Conservation (phyloP, 78 protist species). For the Creolimax fragrantissima region DNA sequence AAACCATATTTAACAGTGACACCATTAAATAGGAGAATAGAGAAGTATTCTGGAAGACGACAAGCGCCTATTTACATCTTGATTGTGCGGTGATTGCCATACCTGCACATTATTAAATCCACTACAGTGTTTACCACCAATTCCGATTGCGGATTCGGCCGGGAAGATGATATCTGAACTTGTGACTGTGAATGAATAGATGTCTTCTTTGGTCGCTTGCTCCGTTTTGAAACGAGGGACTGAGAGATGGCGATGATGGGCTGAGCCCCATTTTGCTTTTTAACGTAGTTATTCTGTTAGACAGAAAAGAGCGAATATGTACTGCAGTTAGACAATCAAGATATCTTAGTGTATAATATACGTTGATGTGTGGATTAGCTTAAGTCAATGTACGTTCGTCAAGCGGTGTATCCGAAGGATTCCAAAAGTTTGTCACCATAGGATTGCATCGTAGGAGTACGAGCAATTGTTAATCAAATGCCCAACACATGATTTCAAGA, state of each 20-base stretch:
- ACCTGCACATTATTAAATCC: not conserved
- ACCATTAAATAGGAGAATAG: too few species aligned
- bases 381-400: not conserved
- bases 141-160: not conserved
- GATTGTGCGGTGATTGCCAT: too few species aligned
- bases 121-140: not conserved
- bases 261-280: not conserved
- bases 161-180: not conserved
- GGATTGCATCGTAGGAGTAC: too few species aligned
- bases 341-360: not conserved
- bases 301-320: not conserved
- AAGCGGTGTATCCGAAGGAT: too few species aligned
- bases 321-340: not conserved
- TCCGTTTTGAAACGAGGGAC: not conserved
- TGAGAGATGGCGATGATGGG: not conserved
- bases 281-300: not conserved
- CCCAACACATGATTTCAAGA: too few species aligned
- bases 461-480: not conserved
- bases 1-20: too few species aligned
- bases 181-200: not conserved
- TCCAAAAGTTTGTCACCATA: too few species aligned
- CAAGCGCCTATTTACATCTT: too few species aligned
- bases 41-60: too few species aligned
- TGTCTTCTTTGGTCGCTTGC: not conserved
- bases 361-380: not conserved